Conservation (phyloP, 2,329 filamentous ascomycete genomes). For the Penicillium frequentans region DNA sequence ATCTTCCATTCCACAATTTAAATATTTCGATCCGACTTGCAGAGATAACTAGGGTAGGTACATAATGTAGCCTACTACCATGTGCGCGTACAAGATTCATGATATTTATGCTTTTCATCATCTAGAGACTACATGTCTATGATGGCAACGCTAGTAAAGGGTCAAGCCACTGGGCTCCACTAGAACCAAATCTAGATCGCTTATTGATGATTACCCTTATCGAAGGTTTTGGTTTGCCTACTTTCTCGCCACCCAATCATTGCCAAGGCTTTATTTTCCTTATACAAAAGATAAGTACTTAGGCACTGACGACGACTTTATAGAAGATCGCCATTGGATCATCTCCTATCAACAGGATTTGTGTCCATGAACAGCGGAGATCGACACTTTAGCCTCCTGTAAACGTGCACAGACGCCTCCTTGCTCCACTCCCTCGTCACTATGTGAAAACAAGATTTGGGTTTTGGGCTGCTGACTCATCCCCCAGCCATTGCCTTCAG, state of each 20-base stretch:
- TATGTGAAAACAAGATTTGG: constrained; percentile 20
- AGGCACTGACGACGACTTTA: background rate
- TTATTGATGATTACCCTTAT: background rate
- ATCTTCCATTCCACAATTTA: no score
- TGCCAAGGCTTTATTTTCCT: background rate
- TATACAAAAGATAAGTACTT: background rate
- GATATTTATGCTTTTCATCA: no score
- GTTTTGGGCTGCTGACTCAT: constrained; percentile 16
- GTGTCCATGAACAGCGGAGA: background rate
- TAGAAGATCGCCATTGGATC: background rate
- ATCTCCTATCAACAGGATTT: background rate
- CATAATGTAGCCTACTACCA: no score
- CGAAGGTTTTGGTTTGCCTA: background rate
- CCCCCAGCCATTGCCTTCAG: background rate
- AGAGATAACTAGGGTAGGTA: no score
- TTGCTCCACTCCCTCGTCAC: constrained; percentile 15
- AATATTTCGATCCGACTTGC: no score
- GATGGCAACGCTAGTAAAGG: no score
- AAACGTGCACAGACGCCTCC: constrained; percentile 5
- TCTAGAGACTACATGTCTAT: no score
- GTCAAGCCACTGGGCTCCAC: no score
- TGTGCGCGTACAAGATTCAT: no score
- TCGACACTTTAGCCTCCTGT: constrained; percentile 8
- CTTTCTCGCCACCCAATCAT: background rate
- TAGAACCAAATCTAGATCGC: background rate